Evolutionary conservation across 225 moss, liverwort and hornwort species (phyloP).

Genomic region (Physcomitrellopsis africana): DNA sequence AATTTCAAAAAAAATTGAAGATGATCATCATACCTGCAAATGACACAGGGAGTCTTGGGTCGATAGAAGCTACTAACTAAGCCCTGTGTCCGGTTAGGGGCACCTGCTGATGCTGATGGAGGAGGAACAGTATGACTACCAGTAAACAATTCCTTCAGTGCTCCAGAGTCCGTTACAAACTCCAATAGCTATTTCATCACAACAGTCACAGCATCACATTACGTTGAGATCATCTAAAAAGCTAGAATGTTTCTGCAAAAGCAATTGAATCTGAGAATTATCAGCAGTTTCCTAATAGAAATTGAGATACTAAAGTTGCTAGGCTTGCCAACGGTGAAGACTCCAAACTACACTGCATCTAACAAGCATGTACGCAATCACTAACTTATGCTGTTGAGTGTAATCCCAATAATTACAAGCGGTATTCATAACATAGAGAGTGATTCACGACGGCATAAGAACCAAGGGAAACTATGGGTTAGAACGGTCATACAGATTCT

Average conservation of each 20-base stretch:
- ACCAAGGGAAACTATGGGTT: conserved; percentile 10
- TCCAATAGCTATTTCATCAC: conserved; percentile 58
- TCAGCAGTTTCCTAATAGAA: neutral
- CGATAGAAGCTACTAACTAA: conserved; percentile 65
- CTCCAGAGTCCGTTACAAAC: conserved; percentile 52
- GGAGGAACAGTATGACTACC: conserved; percentile 65
- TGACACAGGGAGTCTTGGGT: conserved; percentile 52
- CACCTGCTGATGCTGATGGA: conserved; percentile 50
- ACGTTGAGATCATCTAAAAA: neutral
- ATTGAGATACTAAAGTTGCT: conserved; percentile 10
- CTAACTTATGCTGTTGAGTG: neutral
- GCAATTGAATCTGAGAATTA: neutral
- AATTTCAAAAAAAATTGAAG: neutral
- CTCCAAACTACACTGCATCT: neutral
- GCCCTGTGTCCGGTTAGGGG: conserved; percentile 49
- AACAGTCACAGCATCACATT: conserved; percentile 10
- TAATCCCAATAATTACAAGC: conserved; percentile 14
- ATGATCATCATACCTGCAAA: conserved; percentile 50
- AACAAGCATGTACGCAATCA: conserved; percentile 3
- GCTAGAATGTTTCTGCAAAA: neutral
- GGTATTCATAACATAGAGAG: conserved; percentile 12
- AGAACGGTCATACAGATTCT: conserved; percentile 49
- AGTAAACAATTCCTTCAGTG: conserved; percentile 58
- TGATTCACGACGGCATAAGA: neutral
- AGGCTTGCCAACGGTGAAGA: conserved; percentile 1